Evolutionary conservation across 257 asterid species (phyloP).

Genomic region (Lycium barbarum): DNA sequence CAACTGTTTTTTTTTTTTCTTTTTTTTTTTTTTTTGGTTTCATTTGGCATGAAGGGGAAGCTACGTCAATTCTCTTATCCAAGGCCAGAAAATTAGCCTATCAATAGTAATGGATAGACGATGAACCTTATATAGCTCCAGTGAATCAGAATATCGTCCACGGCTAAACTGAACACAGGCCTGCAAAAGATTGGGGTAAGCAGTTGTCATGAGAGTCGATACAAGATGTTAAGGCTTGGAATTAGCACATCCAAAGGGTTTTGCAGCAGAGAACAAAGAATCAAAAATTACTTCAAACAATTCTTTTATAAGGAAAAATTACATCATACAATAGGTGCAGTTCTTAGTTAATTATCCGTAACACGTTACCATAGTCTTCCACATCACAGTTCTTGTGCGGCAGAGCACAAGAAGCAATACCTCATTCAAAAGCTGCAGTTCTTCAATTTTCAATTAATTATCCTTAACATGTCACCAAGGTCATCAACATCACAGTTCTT

Average conservation of each 20-base stretch:
- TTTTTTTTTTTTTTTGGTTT: background rate
- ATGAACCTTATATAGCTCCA: constrained; percentile 89
- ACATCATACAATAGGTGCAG: background rate
- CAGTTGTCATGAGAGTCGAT: constrained; percentile 32
- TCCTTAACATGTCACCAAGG: constrained; percentile 17
- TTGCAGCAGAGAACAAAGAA: background rate
- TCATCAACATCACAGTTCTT: constrained; percentile 19
- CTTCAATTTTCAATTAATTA: constrained; percentile 16
- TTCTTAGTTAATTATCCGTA: background rate
- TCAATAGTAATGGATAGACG: background rate
- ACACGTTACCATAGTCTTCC: background rate
- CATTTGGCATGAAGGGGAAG: constrained; percentile 2
- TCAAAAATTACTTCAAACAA: background rate
- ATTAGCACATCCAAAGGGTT: constrained; percentile 12
- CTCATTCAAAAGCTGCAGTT: constrained; percentile 4
- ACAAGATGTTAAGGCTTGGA: constrained; percentile 10
- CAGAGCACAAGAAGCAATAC: background rate
- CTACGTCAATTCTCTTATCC: background rate
- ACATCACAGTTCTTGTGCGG: background rate
- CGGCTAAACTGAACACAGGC: constrained; percentile 96
- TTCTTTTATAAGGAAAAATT: background rate
- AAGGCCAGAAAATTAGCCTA: constrained; percentile 5
- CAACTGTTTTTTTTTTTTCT: background rate
- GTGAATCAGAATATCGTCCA: constrained; percentile 82
- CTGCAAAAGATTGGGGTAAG: constrained; percentile 52